phyloP scores from a whole-genome alignment of 768 basidiomycete genomes.

The Coprinopsis sp. region DNA sequence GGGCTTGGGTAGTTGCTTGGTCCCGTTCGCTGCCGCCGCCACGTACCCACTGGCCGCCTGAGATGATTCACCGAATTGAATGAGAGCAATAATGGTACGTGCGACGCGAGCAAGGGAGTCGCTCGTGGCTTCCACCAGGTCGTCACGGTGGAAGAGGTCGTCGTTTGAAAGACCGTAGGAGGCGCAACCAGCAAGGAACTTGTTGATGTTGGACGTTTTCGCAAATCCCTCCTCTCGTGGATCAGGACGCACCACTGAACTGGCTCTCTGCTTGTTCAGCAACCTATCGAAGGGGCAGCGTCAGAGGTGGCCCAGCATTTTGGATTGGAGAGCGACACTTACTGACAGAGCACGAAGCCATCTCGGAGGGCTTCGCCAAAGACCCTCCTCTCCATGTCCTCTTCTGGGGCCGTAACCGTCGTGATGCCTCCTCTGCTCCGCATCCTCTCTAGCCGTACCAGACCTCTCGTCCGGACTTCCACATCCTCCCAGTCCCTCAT shows the following conservation, averaged over 20 bases:
- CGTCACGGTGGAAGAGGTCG: constrained; percentile 65
- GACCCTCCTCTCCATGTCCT: constrained; percentile 67
- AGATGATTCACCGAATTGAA: constrained; percentile 56
- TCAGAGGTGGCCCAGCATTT: constrained; percentile 1
- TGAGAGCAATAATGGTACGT: constrained; percentile 63
- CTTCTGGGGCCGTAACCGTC: constrained; percentile 41
- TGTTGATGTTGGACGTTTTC: constrained; percentile 67
- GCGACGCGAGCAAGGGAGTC: constrained; percentile 71
- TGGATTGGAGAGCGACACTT: constrained; percentile 31
- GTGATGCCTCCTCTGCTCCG: constrained; percentile 46
- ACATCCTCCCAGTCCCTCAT: constrained; percentile 70
- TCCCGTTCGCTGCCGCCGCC: constrained; percentile 38
- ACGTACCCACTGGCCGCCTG: constrained; percentile 41
- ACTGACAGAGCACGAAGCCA: constrained; percentile 90
- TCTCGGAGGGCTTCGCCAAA: constrained; percentile 78
- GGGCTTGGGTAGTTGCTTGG: constrained; percentile 21
- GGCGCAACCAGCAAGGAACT: constrained; percentile 73
- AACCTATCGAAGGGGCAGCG: constrained; percentile 43
- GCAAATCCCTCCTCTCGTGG: constrained; percentile 61
- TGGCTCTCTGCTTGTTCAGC: constrained; percentile 71
- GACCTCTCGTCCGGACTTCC: constrained; percentile 54
- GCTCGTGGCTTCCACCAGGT: constrained; percentile 55
- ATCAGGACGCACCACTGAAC: constrained; percentile 57
- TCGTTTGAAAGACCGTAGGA: constrained; percentile 58
- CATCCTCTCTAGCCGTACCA: constrained; percentile 67